A percentile compares a stretch with the other conserved stretches of the same genome.
Evolutionary conservation across 2,329 filamentous ascomycete genomes (phyloP).

Genomic region (Diaporthe sp.): DNA sequence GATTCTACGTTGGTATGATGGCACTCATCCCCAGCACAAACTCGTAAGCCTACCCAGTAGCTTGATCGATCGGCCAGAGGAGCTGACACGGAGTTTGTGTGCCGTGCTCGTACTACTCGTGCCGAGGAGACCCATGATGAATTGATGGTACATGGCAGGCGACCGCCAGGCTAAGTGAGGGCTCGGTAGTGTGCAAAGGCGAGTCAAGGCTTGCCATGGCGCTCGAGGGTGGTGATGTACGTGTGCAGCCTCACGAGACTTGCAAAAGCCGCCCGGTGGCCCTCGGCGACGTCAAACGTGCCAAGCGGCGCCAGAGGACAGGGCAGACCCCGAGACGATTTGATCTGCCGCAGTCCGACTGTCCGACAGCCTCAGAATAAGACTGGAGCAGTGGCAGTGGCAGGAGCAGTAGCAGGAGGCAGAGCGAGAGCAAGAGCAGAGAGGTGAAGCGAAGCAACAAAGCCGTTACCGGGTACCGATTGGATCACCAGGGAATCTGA

Average conservation of each 20-base stretch:
- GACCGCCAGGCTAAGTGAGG: neutral
- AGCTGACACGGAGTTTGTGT: neutral
- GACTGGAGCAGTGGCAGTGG: neutral
- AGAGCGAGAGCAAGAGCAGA: neutral
- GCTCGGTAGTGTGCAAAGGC: neutral
- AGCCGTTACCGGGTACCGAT: constrained; percentile 34
- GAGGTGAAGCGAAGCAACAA: constrained; percentile 13
- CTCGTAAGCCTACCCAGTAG: neutral
- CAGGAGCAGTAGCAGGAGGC: neutral
- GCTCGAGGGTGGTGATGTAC: constrained; percentile 21
- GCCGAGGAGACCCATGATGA: neutral
- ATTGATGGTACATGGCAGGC: constrained; percentile 3
- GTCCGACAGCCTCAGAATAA: constrained; percentile 2
- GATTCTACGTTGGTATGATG: constrained; percentile 18
- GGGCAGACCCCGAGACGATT: constrained; percentile 23
- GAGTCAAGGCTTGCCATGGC: constrained; percentile 25
- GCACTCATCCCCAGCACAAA: neutral
- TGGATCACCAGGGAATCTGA: constrained; percentile 34
- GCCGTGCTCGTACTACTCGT: constrained; percentile 5
- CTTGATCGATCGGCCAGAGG: neutral
- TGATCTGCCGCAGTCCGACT: constrained; percentile 23
- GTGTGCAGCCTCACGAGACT: constrained; percentile 22
- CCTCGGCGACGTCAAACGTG: constrained; percentile 35
- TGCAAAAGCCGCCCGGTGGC: constrained; percentile 5
- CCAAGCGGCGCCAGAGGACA: constrained; percentile 33